Percentiles rank a stretch among this genome's conserved stretches.
These are phyloP conservation scores for Oenanthe sinensis DNA, from an alignment of 129 eudicot species.

Conservation along the genomic window DNA sequence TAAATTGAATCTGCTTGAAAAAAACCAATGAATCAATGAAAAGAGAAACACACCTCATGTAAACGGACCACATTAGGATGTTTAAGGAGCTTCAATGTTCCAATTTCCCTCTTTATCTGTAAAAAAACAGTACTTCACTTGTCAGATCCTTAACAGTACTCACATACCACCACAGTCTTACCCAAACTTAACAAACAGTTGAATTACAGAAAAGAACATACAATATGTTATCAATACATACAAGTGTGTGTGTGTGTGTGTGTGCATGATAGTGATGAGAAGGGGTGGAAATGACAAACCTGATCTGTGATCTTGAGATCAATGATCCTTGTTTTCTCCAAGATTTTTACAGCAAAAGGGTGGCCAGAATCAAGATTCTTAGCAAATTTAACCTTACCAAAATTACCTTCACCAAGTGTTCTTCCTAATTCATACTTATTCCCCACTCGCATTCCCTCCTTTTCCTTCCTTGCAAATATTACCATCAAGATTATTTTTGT, in stretches of 20 bases:
- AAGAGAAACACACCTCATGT: slow-evolving; percentile 47
- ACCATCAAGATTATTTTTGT: slow-evolving; percentile 7
- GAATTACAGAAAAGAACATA: background rate
- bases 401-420: slow-evolving; percentile 86
- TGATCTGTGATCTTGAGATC: slow-evolving; percentile 82
- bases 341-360: slow-evolving; percentile 73
- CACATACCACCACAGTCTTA: too few relatives aligned
- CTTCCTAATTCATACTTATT: slow-evolving; percentile 84
- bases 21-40: background rate
- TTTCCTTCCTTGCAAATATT: slow-evolving; percentile 2
- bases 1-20: background rate
- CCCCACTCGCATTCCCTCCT: slow-evolving; percentile 59
- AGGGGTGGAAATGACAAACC: slow-evolving; percentile 22
- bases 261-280: background rate
- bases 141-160: background rate
- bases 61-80: slow-evolving; percentile 83
- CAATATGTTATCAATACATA: too few relatives aligned
- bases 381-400: slow-evolving; percentile 83
- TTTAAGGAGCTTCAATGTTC: slow-evolving; percentile 68
- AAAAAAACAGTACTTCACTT: slow-evolving; percentile 8
- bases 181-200: background rate
- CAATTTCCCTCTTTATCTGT: slow-evolving; percentile 91
- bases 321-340: slow-evolving; percentile 55
- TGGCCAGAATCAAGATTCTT: slow-evolving; percentile 51
- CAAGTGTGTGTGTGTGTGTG: too few relatives aligned